phyloP scores from a whole-genome alignment of 2,329 filamentous ascomycete species.

The Trichoderma semiorbis region DNA sequence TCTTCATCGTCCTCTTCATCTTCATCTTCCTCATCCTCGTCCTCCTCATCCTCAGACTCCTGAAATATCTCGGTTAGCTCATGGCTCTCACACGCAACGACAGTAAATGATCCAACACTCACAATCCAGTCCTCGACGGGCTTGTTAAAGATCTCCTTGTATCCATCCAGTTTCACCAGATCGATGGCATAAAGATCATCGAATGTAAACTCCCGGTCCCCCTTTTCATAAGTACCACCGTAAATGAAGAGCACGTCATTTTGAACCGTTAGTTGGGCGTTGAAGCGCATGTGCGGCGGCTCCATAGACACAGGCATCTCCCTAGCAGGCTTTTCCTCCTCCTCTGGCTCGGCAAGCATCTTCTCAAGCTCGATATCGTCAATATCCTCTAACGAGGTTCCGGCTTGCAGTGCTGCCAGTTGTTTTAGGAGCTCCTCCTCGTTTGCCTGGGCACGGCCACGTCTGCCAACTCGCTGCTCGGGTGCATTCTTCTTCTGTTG shows the following conservation, averaged over 20 bases:
- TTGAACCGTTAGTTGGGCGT: conserved; percentile 84
- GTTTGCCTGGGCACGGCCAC: conserved; percentile 79
- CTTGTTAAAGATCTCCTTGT: conserved; percentile 83
- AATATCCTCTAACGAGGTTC: conserved; percentile 56
- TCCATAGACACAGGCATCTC: conserved; percentile 70
- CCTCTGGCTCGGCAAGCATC: conserved; percentile 50
- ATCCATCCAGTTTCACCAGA: conserved; percentile 90
- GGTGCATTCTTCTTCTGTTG: conserved; percentile 53
- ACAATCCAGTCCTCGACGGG: conserved; percentile 82
- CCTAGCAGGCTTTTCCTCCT: conserved; percentile 56
- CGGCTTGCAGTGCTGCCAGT: conserved; percentile 78
- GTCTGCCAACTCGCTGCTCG: conserved; percentile 55
- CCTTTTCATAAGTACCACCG: conserved; percentile 92
- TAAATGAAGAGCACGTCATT: conserved; percentile 92
- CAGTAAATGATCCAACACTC: conserved; percentile 29
- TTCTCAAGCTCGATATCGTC: conserved; percentile 49
- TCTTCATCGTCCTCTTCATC: conserved; percentile 56
- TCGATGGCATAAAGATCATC: conserved; percentile 93
- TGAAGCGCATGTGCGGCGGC: conserved; percentile 87
- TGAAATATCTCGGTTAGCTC: conserved; percentile 31
- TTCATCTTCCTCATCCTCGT: conserved; percentile 59
- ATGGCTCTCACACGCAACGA: background rate
- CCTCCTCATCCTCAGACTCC: conserved; percentile 53
- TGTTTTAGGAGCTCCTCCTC: conserved; percentile 89
- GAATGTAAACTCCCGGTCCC: conserved; percentile 91